Conservation (phyloP, 345 rosid species). For the Atalantia buxifolia region DNA sequence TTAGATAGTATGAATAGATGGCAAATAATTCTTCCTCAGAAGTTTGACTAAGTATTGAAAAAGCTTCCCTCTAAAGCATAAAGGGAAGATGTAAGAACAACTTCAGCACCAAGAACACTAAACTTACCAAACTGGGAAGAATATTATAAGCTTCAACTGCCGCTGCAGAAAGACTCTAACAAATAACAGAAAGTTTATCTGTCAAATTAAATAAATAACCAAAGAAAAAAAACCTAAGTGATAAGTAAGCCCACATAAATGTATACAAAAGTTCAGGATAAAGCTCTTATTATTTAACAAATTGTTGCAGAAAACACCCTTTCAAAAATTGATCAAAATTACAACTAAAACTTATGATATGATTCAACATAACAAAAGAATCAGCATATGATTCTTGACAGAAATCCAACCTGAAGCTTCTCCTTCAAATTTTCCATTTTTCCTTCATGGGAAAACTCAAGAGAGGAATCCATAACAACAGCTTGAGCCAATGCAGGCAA, state of each 20-base stretch:
- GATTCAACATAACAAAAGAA: not conserved
- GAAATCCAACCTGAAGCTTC: slow-evolving; percentile 60
- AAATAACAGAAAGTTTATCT: slow-evolving; percentile 15
- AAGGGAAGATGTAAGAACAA: not conserved
- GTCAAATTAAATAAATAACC: slow-evolving; percentile 6
- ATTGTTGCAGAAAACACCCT: not conserved
- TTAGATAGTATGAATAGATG: not conserved
- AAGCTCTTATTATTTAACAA: not conserved
- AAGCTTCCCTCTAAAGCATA: not conserved
- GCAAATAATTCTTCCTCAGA: not conserved
- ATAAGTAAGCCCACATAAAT: not conserved
- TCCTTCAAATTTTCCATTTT: slow-evolving; percentile 42
- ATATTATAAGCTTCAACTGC: slow-evolving; percentile 79
- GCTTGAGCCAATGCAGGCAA: slow-evolving; percentile 92
- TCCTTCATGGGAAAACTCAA: slow-evolving; percentile 30
- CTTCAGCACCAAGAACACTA: not conserved
- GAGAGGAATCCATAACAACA: slow-evolving; percentile 55
- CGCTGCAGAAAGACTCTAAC: slow-evolving; percentile 62
- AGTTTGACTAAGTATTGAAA: not conserved
- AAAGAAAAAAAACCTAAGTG: not conserved
- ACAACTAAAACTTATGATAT: not conserved
- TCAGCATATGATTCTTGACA: not conserved
- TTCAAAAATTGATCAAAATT: not conserved
- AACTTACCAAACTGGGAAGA: slow-evolving; percentile 75
- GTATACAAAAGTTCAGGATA: not conserved